Conservation (phyloP, 345 rosid species). For the Gossypium ekmanianum region DNA sequence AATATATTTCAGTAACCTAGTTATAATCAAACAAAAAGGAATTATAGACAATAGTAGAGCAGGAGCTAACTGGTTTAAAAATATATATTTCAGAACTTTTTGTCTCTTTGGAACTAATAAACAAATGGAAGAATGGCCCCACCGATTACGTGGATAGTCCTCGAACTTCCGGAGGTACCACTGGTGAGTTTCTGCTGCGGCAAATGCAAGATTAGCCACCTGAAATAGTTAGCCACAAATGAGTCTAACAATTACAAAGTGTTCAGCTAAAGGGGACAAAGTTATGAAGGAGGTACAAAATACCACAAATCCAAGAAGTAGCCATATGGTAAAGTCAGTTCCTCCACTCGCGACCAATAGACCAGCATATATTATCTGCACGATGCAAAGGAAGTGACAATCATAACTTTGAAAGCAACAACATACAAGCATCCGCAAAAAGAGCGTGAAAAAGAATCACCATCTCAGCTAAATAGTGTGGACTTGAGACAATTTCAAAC, state of each 20-base stretch:
- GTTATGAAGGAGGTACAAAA: background rate
- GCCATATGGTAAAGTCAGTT: constrained; percentile 17
- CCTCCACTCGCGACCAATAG: constrained; percentile 15
- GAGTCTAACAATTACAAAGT: background rate
- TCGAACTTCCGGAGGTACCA: constrained; percentile 17
- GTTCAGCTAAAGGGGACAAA: background rate
- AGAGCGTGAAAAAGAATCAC: background rate
- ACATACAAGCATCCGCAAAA: background rate
- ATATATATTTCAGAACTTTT: background rate
- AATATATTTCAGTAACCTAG: background rate
- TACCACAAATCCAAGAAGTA: constrained; percentile 17
- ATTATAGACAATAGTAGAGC: no score
- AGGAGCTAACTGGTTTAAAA: background rate
- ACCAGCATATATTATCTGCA: constrained; percentile 14
- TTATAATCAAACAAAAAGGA: no score
- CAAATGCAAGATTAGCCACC: constrained; percentile 22
- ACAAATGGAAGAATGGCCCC: constrained; percentile 14
- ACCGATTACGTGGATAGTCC: constrained; percentile 12
- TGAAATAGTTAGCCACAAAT: background rate
- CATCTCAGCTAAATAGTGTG: constrained; percentile 24
- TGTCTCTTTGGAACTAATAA: background rate
- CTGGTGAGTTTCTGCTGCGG: constrained; percentile 18
- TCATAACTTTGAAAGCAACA: background rate
- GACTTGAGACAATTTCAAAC: constrained; percentile 21
- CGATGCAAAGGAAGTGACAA: background rate